Evolutionary conservation across 2,329 filamentous ascomycete species (phyloP), one percentile per base, ranked within the genome.

Genomic region (Alternaria viburni): DNA sequence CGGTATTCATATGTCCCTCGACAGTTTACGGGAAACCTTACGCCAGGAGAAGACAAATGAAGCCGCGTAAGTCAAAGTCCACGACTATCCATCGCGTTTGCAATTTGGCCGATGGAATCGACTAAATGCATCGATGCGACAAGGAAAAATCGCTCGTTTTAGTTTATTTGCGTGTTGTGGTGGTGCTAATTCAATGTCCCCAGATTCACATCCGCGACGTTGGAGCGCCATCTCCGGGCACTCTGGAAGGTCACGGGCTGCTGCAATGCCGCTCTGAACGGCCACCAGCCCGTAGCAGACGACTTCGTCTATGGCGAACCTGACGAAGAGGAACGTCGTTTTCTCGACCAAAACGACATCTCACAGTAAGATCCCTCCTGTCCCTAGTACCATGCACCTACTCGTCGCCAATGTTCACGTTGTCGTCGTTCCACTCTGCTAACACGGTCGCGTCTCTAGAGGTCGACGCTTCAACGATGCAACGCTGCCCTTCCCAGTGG

Each of bases 161-260:
- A 57, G 66, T 69, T 80, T 81, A 73, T 75, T 70, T 46, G 51
- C 11, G 62, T 68, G 79, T 77, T 56, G 78, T 80, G 68, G 76
- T 80, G 74, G 74, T 79, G 67, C 69, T 68, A 68, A 82, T 80
- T 70, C 71, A 69, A 65, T 84, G 83, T 87, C 88, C 91, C 86
- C 87, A 86, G 82, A 93, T 91, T 86, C 91, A 92, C 82, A 96
- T 62, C 60, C 44, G 50, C 60, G 50, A 59, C 60, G 36, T 50
- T 62, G 60, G 56, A 96, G 88, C 90, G 93, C 82, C 96, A 96
- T 86, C 87, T 97, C 80, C 90, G 91, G 80, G 91, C 96, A 84
- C 87, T 97, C 75, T 97, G 91, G 85, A 86, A 87, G 86, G 90
- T 92, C 85, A 91, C 65, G 52, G 59, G 57, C 56, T 55, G 44